Evolutionary conservation across 208 protist genomes (phyloP).

Genomic region (Porcisia hertigi): DNA sequence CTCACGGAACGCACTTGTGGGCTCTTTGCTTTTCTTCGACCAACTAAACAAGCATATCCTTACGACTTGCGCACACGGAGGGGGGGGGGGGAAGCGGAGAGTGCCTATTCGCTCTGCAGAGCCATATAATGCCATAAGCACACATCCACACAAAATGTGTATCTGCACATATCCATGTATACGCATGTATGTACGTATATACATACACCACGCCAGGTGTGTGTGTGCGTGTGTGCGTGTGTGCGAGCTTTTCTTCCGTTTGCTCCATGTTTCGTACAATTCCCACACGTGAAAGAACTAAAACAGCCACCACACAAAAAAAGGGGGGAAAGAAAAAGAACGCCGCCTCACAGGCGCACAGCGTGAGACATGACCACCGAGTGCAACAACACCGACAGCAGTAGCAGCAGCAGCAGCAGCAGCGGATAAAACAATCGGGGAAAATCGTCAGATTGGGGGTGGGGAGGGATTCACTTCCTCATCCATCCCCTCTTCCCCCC

Average conservation of each 20-base stretch:
- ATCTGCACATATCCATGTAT: neutral
- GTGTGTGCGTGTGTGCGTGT: neutral
- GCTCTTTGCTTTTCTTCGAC: neutral
- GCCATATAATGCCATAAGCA: too few species aligned
- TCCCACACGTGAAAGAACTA: neutral
- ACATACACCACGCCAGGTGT: too few species aligned
- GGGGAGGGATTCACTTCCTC: neutral
- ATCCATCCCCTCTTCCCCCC: neutral
- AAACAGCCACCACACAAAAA: neutral
- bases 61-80: neutral
- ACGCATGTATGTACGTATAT: neutral
- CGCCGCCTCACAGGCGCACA: neutral
- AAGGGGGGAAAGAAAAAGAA: neutral
- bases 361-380: too few species aligned
- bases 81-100: neutral
- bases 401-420: too few species aligned
- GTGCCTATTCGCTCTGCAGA: neutral
- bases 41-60: neutral
- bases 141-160: neutral
- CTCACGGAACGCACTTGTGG: neutral
- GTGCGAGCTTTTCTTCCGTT: neutral
- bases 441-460: too few species aligned
- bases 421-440: neutral
- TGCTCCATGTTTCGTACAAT: neutral
- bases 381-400: neutral